Base-by-base conservation (phyloP, 257 asterid species). In the Galeopsis tetrahit region DNA sequence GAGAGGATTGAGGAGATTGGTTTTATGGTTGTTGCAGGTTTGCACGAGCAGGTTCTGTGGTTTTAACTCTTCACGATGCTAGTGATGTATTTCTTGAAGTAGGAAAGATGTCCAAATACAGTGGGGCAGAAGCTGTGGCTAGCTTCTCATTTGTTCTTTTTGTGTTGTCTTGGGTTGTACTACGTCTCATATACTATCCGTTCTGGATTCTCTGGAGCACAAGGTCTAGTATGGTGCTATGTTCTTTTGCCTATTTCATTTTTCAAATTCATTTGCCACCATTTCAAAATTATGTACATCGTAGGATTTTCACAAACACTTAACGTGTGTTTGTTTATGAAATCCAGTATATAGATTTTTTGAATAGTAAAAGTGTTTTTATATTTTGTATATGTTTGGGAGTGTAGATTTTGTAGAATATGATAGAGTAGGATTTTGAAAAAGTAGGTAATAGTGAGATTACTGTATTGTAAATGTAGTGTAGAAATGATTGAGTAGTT, bases 201-300 rank as follows among this genome's bases (percentile, higher is more conserved):
- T 92, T 95, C 75, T 95, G 98, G 98, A 74, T 95, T 69, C 89
- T 95, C 13, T 90, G 99, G 99, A 95, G 99, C 85, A 95, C 99
- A 46, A 95, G 99, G 99, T 92, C 55, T 49, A 77, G 75, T 63
- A 2, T 58, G 33, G 21, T 72, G 38, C 36, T 58, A 49, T 51
- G 10, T 39, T 55, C 58, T 44, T 43, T 68, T 1, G n/a, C 11
- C 69, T 8, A 10, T 58, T 10, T 5, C 33, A 13, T 34, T 63
- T 21, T 42, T 15, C 5, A 68, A 66, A 49, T 64, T 76, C 69
- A 44, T 43, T 40, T 13, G 15, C 58, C 38, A 10, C 66, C 46
- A 17, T 36, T 17, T 3, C 31, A 17, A 32, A 69, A 56, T n/a
- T 10, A 38, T 71, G 35, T 40, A 4, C 11, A 34, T 43, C 33